A percentile compares a stretch with the other conserved stretches of the same genome.
Conservation (phyloP, 1,139 yeast genomes). For the Pichia sp. region DNA sequence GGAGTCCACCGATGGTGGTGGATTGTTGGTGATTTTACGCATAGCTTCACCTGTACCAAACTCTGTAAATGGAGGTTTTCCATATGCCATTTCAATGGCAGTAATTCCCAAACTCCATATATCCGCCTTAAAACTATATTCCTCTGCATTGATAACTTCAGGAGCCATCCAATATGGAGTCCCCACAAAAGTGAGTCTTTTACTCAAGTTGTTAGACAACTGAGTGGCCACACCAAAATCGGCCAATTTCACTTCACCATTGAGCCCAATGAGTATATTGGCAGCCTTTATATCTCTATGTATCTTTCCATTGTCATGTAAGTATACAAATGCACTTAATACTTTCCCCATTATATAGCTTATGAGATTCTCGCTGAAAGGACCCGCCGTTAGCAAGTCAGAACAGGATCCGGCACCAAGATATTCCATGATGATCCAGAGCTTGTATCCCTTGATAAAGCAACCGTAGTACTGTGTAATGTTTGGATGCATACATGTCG, state of each 20-base stretch:
- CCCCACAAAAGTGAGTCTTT: slow-evolving; percentile 88
- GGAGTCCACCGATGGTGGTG: slow-evolving; percentile 44
- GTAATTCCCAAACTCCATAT: slow-evolving; percentile 96
- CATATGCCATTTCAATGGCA: slow-evolving; percentile 73
- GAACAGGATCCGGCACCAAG: slow-evolving; percentile 79
- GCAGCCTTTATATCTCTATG: slow-evolving; percentile 88
- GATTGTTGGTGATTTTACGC: slow-evolving; percentile 44
- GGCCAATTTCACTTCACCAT: slow-evolving; percentile 82
- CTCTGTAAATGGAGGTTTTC: slow-evolving; percentile 74
- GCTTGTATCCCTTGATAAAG: slow-evolving; percentile 67
- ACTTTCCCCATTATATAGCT: slow-evolving; percentile 53
- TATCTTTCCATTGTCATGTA: slow-evolving; percentile 73
- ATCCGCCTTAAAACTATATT: slow-evolving; percentile 85
- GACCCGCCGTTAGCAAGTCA: slow-evolving; percentile 59
- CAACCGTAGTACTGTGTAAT: slow-evolving; percentile 77
- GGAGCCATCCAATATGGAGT: slow-evolving; percentile 99
- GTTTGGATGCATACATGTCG: slow-evolving; percentile 64
- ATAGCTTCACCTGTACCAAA: slow-evolving; percentile 79
- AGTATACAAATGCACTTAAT: slow-evolving; percentile 59
- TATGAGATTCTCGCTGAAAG: slow-evolving; percentile 49
- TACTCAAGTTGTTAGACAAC: slow-evolving; percentile 67
- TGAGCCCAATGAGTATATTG: slow-evolving; percentile 57
- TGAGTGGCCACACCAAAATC: slow-evolving; percentile 97
- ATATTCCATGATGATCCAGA: slow-evolving; percentile 85
- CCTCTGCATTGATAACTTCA: slow-evolving; percentile 83